phyloP scores from a whole-genome alignment of 495 filamentous ascomycete species.

The Amphirosellinia nigrospora region DNA sequence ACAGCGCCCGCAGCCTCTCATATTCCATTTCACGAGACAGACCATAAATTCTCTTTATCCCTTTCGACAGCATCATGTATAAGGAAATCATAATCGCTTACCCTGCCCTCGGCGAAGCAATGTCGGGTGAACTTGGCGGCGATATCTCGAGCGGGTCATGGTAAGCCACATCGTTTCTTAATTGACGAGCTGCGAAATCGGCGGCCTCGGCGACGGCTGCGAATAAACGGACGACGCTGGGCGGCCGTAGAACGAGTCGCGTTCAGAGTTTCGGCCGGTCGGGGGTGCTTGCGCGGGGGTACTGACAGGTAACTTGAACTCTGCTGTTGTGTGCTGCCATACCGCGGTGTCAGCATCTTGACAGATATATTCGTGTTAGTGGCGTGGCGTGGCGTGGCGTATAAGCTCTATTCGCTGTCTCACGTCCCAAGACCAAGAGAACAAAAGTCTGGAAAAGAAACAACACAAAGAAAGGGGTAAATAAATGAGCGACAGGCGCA shows the following conservation, averaged over 20 bases:
- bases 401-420: not conserved
- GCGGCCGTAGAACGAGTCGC: constrained; percentile 41
- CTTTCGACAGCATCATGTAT: constrained; percentile 16
- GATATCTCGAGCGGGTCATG: constrained; percentile 49
- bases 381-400: too few relatives aligned
- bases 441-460: not conserved
- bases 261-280: constrained; percentile 41
- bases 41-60: not conserved
- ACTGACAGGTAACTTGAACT: constrained; percentile 26
- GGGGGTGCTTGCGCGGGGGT: constrained; percentile 44
- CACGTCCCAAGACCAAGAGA: not conserved
- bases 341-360: constrained; percentile 35
- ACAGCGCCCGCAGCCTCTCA: constrained; percentile 2
- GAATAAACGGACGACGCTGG: constrained; percentile 52
- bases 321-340: constrained; percentile 31
- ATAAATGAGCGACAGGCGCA: not conserved
- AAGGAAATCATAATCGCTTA: constrained; percentile 34
- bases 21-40: not conserved
- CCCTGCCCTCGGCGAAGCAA: constrained; percentile 37
- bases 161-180: constrained; percentile 43
- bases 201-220: constrained; percentile 34
- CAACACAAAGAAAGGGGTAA: not conserved
- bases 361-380: constrained; percentile 15
- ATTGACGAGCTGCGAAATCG: constrained; percentile 37
- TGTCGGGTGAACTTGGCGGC: constrained; percentile 57